A percentile compares a stretch with the other conserved stretches of the same genome.
These are phyloP conservation scores for Spizellomyces punctatus DNA, from an alignment of 192 early-diverging fungal genomes.

Conservation along the genomic window DNA sequence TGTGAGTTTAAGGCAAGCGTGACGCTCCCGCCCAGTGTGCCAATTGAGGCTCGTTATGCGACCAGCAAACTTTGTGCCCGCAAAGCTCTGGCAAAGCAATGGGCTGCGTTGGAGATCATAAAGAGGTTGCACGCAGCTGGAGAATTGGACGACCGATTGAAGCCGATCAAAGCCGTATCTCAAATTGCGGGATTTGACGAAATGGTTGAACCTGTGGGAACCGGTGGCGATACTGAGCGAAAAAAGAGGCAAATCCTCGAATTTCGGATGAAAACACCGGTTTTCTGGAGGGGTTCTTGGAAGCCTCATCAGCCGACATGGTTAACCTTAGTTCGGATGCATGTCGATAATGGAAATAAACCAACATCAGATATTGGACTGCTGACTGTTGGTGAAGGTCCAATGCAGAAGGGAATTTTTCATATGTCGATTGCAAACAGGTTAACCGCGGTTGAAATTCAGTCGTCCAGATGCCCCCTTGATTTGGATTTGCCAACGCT, in stretches of 20 bases:
- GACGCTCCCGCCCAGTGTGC: constrained; percentile 31
- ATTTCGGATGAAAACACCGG: constrained; percentile 18
- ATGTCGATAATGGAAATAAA: neutral
- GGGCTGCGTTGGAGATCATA: constrained; percentile 67
- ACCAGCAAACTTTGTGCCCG: constrained; percentile 30
- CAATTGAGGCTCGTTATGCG: constrained; percentile 3
- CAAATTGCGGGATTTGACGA: constrained; percentile 3
- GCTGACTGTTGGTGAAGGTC: constrained; percentile 6
- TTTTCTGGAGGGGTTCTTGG: constrained; percentile 1
- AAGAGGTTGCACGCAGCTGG: constrained; percentile 63
- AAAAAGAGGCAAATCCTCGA: constrained; percentile 10
- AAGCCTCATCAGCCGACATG: neutral
- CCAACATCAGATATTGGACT: neutral
- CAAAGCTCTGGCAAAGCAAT: constrained; percentile 68
- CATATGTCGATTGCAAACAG: neutral
- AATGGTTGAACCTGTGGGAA: neutral
- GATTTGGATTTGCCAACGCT: neutral
- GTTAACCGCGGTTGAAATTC: neutral
- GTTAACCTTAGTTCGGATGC: neutral
- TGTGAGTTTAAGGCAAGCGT: constrained; percentile 8
- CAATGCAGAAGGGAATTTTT: neutral
- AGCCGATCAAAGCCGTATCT: constrained; percentile 41
- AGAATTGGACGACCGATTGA: constrained; percentile 70
- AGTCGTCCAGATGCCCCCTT: neutral
- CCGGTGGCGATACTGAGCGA: neutral